phyloP scores from a whole-genome alignment of 108 stramenopile genomes.

The Mayamaea pseudoterrestris region DNA sequence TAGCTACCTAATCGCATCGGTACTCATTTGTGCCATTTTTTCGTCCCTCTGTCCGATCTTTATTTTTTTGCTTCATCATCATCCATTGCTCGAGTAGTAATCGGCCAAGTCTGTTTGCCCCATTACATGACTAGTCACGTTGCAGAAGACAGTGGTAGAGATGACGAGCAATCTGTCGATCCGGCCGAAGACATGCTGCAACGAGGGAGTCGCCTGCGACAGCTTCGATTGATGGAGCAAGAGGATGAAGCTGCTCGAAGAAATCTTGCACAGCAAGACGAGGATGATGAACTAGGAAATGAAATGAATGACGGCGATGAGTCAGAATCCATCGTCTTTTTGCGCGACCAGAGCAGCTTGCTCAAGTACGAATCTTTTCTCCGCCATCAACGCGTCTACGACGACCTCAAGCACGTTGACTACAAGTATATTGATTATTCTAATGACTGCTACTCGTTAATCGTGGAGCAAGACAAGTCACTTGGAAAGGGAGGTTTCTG shows the following conservation, averaged over 20 bases:
- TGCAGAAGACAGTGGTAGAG: too few species aligned
- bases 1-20: too few species aligned
- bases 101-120: too few species aligned
- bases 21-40: too few species aligned
- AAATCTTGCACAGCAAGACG: neutral
- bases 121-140: too few species aligned
- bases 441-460: slow-evolving; percentile 5
- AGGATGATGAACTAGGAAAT: neutral
- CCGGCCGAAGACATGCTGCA: slow-evolving; percentile 23
- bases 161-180: too few species aligned
- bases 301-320: neutral
- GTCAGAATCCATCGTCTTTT: neutral
- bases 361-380: slow-evolving; percentile 51
- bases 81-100: too few species aligned
- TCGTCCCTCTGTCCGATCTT: too few species aligned
- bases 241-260: slow-evolving; percentile 29
- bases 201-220: slow-evolving; percentile 23
- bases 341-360: too few species aligned
- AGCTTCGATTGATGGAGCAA: slow-evolving; percentile 21
- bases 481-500: slow-evolving; percentile 72
- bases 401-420: slow-evolving; percentile 77
- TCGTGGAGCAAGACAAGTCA: slow-evolving; percentile 55
- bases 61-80: too few species aligned
- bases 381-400: slow-evolving; percentile 47
- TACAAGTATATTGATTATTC: slow-evolving; percentile 45